Evolutionary conservation across 371 early-diverging fungal species (phyloP).

Genomic region (Choanephora cucurbitarum): DNA sequence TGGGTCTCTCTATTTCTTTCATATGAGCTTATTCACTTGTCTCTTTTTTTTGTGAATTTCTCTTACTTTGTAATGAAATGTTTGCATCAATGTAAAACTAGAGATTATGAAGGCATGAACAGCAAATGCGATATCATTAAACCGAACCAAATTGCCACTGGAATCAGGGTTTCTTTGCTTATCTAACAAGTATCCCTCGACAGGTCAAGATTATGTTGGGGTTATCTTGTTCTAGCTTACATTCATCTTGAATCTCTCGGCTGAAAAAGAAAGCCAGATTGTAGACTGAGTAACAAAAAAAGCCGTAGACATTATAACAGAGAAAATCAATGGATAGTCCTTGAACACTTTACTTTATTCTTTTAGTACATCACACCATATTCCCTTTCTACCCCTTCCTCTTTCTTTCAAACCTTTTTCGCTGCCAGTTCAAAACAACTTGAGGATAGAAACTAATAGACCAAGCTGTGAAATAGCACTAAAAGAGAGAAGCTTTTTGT

Average conservation of each 20-base stretch:
- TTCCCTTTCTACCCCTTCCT: too few species aligned
- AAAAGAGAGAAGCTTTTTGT: not conserved
- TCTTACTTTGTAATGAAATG: slow-evolving; percentile 73
- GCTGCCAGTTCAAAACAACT: slow-evolving; percentile 37
- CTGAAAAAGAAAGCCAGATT: slow-evolving; percentile 75
- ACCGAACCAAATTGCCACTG: slow-evolving; percentile 72
- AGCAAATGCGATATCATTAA: slow-evolving; percentile 90
- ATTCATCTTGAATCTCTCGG: slow-evolving; percentile 72
- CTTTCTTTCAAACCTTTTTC: slow-evolving; percentile 35
- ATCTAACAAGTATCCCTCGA: slow-evolving; percentile 51
- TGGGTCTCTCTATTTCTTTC: slow-evolving; percentile 54
- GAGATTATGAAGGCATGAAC: slow-evolving; percentile 80
- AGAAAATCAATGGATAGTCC: slow-evolving; percentile 93
- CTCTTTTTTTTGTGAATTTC: too few species aligned
- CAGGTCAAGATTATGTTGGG: not conserved
- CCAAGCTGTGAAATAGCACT: slow-evolving; percentile 50
- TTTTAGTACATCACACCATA: not conserved
- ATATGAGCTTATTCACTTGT: too few species aligned
- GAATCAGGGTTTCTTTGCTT: slow-evolving; percentile 62
- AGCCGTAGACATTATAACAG: slow-evolving; percentile 83
- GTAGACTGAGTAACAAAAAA: slow-evolving; percentile 83
- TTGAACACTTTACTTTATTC: slow-evolving; percentile 59
- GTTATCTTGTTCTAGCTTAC: slow-evolving; percentile 18
- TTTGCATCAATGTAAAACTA: slow-evolving; percentile 67
- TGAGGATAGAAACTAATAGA: slow-evolving; percentile 54